Evolutionary conservation across 2,329 filamentous ascomycete species (phyloP), one percentile per base, ranked within the genome.

Genomic region (Tolypocladium tundrense): DNA sequence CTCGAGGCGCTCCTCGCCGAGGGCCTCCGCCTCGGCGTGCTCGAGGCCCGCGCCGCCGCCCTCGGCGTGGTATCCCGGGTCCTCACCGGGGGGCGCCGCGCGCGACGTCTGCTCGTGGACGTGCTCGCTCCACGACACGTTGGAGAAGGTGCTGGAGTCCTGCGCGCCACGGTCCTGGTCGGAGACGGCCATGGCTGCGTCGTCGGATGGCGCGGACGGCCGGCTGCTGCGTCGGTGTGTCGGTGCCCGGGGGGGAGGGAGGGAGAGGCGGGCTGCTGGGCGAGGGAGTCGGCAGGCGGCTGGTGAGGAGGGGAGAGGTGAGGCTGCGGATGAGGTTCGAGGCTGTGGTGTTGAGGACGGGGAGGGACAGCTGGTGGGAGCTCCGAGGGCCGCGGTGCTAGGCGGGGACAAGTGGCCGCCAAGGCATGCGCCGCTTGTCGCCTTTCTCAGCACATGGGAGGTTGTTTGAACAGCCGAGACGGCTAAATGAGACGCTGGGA

Each of bases 1-100:
- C 69, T 96, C 88, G 50, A 99, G 81, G 58, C 84, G 81, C 64
- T 95, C 93, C 42, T 79, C 81, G 60, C 87, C 87, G 57, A 88
- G 77, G 52, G 84, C 84, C 41, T 81, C 80, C 55, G 85, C 74
- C 67, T 88, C 86, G 33, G 75, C 72, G 56, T 82, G 79, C 43
- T 79, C 77, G 60, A 79, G 70, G 37, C 77, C 72, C 68, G 72
- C 69, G 73, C 77, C 72, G 67, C 72, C 69, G 73, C 73, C 72
- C 27, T 31, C 27, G 27, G 27, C 27, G 27, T 1, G 4, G 60
- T 64, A 66, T 1, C 63, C 64, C 19, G 65, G 65, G 6, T 71
- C 66, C 35, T 71, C 68, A 39, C 63, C 64, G 16, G 60, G 60
- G 21, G 55, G 51, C 9, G 33, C 43, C 55, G 65, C 55, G 24